Base-by-base conservation (phyloP, 345 rosid species). In the Stellera chamaejasme region DNA sequence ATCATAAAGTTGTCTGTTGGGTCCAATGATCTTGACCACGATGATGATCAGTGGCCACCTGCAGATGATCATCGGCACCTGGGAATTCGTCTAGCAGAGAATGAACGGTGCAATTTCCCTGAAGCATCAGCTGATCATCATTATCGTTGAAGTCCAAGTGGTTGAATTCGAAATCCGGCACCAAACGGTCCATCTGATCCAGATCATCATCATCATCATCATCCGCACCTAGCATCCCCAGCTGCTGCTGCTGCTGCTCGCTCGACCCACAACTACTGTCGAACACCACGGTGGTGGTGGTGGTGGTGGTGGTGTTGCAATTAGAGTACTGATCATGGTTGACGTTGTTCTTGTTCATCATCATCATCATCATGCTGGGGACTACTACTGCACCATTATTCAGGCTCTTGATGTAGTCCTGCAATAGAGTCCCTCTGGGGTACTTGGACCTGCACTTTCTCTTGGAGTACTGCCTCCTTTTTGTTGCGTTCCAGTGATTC, bases 401-500 rank as follows among this genome's bases (percentile, higher is more conserved):
- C 72, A 93, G 70, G 82, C 83, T 79, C 79, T 82, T 87, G 68
- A 94, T 94, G 67, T 94, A 94, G 23, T 90, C 99, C 55, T 94
- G 99, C 59, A 94, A 75, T 44, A 90, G 76, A 10, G 97, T 72
- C 43, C 75, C 75, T 66, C 79, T 75, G 2, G 96, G 92, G 76
- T 76, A 61, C 72, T 85, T 94, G 1, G 97, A 73, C 0, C 90
- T 79, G 57, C 92, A 85, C 48, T 82, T 94, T 62, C 99, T 65
- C 72, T 82, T 94, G 0, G 97, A 83, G 61, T 71, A 82, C 32
- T 87, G 97, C 77, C 90, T 82, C 59, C 99, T 71, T 67, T 90
- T 94, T 27, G 99, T 94, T 26, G 96, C 99, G 36, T 90, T 94
- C 99, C 99, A 90, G 57, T 94, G 99, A 76, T 94, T 94, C 64